phyloP scores from a whole-genome alignment of 176 grass and related monocot genomes.

The Triticum aestivum region DNA sequence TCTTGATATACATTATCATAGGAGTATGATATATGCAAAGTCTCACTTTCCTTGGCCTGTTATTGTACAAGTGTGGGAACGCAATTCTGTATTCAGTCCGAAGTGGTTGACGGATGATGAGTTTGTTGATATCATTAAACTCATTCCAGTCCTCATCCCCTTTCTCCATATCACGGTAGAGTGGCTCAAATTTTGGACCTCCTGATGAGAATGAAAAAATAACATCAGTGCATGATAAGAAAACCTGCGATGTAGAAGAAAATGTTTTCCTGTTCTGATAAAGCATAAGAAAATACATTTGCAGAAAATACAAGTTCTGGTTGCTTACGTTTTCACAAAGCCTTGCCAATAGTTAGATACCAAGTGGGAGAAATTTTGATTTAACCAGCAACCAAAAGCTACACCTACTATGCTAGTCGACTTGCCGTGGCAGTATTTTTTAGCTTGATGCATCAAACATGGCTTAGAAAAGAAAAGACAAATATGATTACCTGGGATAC shows the following conservation, averaged over 20 bases:
- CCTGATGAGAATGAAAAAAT: constrained; percentile 48
- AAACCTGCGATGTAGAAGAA: neutral
- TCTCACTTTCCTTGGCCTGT: constrained; percentile 95
- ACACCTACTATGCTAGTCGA: neutral
- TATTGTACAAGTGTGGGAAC: constrained; percentile 97
- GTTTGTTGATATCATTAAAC: constrained; percentile 99
- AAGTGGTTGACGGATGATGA: constrained; percentile 97
- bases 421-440: neutral
- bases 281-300: neutral
- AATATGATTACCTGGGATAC: constrained; percentile 77
- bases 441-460: neutral
- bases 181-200: constrained; percentile 95
- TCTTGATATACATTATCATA: constrained; percentile 99
- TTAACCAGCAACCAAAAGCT: neutral
- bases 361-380: neutral
- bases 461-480: constrained; percentile 3
- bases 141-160: constrained; percentile 99
- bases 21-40: constrained; percentile 88
- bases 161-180: constrained; percentile 98
- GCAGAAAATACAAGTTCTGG: neutral
- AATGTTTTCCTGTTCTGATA: neutral
- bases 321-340: neutral
- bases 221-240: neutral
- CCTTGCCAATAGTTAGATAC: neutral
- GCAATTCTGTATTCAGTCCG: constrained; percentile 99